These are phyloP conservation scores for Solanum chacoense DNA, from an alignment of 305 asterid species.

Conservation along the genomic window DNA sequence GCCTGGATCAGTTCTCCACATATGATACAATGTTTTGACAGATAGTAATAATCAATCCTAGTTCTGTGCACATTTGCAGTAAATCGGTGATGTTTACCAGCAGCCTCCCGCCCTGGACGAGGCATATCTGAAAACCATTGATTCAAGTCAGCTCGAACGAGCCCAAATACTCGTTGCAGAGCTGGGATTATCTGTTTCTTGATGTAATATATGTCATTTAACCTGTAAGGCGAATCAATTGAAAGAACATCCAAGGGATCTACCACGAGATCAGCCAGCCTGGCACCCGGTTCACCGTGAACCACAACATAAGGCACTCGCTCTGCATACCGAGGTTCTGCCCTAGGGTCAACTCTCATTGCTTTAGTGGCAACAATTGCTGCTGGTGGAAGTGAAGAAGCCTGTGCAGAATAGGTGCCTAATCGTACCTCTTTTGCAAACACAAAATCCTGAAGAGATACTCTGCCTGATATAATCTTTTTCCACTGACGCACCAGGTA, in stretches of 20 bases:
- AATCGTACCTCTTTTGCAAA: slow-evolving; percentile 96
- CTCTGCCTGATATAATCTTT: slow-evolving; percentile 72
- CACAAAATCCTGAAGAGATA: slow-evolving; percentile 83
- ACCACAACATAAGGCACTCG: slow-evolving; percentile 88
- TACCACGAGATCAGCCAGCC: slow-evolving; percentile 84
- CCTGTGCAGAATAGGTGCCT: slow-evolving; percentile 70
- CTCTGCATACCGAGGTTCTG: slow-evolving; percentile 96
- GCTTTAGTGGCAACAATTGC: slow-evolving; percentile 93
- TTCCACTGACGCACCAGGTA: slow-evolving; percentile 88
- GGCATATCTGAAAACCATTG: slow-evolving; percentile 90
- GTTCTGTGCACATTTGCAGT: slow-evolving; percentile 44
- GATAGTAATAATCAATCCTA: slow-evolving; percentile 76
- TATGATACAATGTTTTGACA: slow-evolving; percentile 71
- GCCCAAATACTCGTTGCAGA: slow-evolving; percentile 85
- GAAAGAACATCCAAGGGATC: slow-evolving; percentile 73
- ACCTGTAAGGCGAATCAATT: slow-evolving; percentile 68
- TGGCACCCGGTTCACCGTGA: slow-evolving; percentile 96
- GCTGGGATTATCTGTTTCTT: slow-evolving; percentile 93
- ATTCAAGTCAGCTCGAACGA: slow-evolving; percentile 77
- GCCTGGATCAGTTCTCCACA: slow-evolving; percentile 80
- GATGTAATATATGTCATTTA: slow-evolving; percentile 79
- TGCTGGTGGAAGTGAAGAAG: slow-evolving; percentile 82
- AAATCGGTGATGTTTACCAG: slow-evolving; percentile 37
- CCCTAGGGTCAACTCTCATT: slow-evolving; percentile 78
- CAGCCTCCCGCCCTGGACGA: slow-evolving; percentile 56